Percentiles rank a stretch among this genome's conserved stretches.
Evolutionary conservation across 1,284 basidiomycete genomes (phyloP).

Genomic region (Rhizoctonia solani): DNA sequence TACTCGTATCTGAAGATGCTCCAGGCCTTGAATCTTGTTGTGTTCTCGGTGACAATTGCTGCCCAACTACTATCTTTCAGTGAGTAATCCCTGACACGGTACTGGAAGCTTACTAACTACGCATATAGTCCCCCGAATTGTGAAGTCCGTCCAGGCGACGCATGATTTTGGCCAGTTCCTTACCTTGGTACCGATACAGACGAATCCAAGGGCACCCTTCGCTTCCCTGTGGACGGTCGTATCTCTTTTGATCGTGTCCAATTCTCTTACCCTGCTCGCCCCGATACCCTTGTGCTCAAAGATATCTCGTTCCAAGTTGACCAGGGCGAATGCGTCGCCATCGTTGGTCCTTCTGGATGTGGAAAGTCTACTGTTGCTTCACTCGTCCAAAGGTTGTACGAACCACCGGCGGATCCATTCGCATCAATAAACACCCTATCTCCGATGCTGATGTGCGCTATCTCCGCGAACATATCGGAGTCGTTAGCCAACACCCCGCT

Average conservation of each 20-base stretch:
- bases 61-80: slow-evolving; percentile 87
- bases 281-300: slow-evolving; percentile 70
- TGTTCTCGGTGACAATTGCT: slow-evolving; percentile 92
- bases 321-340: slow-evolving; percentile 80
- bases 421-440: slow-evolving; percentile 59
- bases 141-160: slow-evolving; percentile 79
- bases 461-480: slow-evolving; percentile 80
- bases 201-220: slow-evolving; percentile 68
- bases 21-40: slow-evolving; percentile 86
- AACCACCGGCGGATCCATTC: slow-evolving; percentile 66
- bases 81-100: slow-evolving; percentile 51
- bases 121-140: slow-evolving; percentile 70
- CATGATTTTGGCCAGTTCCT: slow-evolving; percentile 75
- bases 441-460: slow-evolving; percentile 64
- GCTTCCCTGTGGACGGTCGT: slow-evolving; percentile 66
- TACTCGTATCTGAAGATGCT: slow-evolving; percentile 89
- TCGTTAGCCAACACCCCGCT: slow-evolving; percentile 84
- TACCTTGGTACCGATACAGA: slow-evolving; percentile 59
- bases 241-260: slow-evolving; percentile 71
- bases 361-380: slow-evolving; percentile 88
- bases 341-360: slow-evolving; percentile 86
- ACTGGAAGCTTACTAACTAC: slow-evolving; percentile 30
- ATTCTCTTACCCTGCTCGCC: slow-evolving; percentile 84
- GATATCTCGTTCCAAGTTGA: slow-evolving; percentile 65
- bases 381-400: slow-evolving; percentile 84